phyloP scores from a whole-genome alignment of 2,329 filamentous ascomycete genomes.

The Penicillium digitatum region DNA sequence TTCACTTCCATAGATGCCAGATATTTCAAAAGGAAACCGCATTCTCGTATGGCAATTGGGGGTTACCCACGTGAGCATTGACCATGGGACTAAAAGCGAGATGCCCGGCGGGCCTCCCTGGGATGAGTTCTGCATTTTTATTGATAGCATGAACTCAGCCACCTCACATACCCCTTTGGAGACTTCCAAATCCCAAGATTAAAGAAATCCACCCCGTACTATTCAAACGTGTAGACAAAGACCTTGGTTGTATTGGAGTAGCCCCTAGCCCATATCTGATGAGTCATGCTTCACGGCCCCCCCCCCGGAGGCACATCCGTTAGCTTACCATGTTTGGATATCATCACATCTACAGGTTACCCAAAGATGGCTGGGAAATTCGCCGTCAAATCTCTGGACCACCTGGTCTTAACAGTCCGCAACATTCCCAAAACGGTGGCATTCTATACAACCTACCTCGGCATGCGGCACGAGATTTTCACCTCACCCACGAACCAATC shows the following conservation, averaged over 20 bases:
- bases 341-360: not conserved
- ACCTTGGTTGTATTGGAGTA: not conserved
- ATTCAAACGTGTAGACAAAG: not conserved
- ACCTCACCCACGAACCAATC: constrained; percentile 38
- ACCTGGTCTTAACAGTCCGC: constrained; percentile 58
- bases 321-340: not conserved
- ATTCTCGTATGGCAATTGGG: too few species aligned
- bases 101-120: too few species aligned
- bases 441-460: constrained; percentile 56
- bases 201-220: not conserved
- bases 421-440: constrained; percentile 48
- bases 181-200: not conserved
- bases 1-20: too few species aligned
- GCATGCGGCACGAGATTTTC: constrained; percentile 56
- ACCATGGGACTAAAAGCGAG: too few species aligned
- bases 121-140: too few species aligned
- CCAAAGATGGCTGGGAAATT: constrained; percentile 18
- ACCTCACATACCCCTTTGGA: not conserved
- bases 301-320: not conserved
- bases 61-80: too few species aligned
- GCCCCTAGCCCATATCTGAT: not conserved
- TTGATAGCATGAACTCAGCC: not conserved
- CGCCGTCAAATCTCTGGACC: constrained; percentile 51
- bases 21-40: too few species aligned
- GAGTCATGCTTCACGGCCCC: not conserved